These are phyloP conservation scores for Pestalotiopsis sp. DNA, from an alignment of 2,329 filamentous ascomycete species.

Conservation along the genomic window DNA sequence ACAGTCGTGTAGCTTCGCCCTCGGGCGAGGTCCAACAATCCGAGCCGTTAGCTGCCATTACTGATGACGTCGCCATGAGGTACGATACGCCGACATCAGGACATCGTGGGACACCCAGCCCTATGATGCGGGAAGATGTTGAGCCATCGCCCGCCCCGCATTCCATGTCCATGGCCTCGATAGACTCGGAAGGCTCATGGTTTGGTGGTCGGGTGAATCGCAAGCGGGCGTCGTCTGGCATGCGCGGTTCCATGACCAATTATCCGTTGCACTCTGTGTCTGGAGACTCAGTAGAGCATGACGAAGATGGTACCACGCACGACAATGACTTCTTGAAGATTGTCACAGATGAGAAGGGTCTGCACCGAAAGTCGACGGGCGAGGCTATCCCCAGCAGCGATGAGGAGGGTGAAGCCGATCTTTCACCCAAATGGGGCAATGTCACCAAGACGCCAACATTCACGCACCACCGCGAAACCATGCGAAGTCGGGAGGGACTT, in stretches of 20 bases:
- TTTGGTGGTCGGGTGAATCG: constrained; percentile 71
- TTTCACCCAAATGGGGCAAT: constrained; percentile 52
- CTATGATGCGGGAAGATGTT: constrained; percentile 39
- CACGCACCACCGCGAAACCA: constrained; percentile 39
- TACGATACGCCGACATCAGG: constrained; percentile 50
- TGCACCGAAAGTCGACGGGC: constrained; percentile 44
- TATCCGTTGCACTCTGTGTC: constrained; percentile 47
- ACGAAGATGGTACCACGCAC: constrained; percentile 63
- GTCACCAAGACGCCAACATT: constrained; percentile 55
- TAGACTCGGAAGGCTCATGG: constrained; percentile 96
- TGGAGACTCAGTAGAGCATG: constrained; percentile 43
- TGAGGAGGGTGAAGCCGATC: constrained; percentile 50
- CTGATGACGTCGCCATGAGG: constrained; percentile 33
- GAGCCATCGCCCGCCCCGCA: constrained; percentile 59
- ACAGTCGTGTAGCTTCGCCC: constrained; percentile 77
- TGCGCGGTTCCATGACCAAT: constrained; percentile 39
- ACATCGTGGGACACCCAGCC: constrained; percentile 46
- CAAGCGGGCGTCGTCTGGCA: constrained; percentile 45
- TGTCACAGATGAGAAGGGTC: constrained; percentile 33
- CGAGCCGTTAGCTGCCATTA: constrained; percentile 33
- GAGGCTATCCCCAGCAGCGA: constrained; percentile 59
- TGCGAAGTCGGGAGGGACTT: constrained; percentile 53
- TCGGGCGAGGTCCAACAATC: constrained; percentile 51
- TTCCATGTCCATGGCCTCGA: constrained; percentile 86
- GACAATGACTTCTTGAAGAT: constrained; percentile 73